Conservation (phyloP, 2,329 filamentous ascomycete genomes). For the Plectosphaerella sp. region DNA sequence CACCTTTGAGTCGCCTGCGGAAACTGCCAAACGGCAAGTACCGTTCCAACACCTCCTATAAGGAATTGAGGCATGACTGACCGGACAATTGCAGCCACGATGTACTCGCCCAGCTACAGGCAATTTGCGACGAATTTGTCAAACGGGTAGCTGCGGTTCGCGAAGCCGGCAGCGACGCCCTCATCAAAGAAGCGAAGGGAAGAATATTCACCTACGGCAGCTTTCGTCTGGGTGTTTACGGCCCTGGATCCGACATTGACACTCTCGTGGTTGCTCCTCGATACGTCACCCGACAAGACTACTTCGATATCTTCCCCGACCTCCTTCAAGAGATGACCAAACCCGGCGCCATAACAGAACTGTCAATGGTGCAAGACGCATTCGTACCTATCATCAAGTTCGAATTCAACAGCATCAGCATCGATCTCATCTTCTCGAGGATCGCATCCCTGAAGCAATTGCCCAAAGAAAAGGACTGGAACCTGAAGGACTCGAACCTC, state of each 20-base stretch:
- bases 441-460: slow-evolving; percentile 67
- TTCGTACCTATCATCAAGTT: slow-evolving; percentile 98
- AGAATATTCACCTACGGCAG: slow-evolving; percentile 96
- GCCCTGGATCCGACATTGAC: slow-evolving; percentile 96
- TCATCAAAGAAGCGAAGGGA: slow-evolving; percentile 80
- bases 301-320: slow-evolving; percentile 84
- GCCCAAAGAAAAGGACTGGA: slow-evolving; percentile 61
- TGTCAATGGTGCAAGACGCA: slow-evolving; percentile 81
- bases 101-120: slow-evolving; percentile 73
- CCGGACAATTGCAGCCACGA: slow-evolving; percentile 45
- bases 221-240: slow-evolving; percentile 89
- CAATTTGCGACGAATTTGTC: slow-evolving; percentile 82
- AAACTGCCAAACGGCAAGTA: slow-evolving; percentile 74
- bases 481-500: slow-evolving; percentile 77
- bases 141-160: slow-evolving; percentile 72
- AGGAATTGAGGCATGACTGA: background rate
- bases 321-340: slow-evolving; percentile 73
- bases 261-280: slow-evolving; percentile 89
- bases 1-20: slow-evolving; percentile 81
- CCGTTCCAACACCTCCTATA: background rate
- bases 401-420: slow-evolving; percentile 84
- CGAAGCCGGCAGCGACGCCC: slow-evolving; percentile 65
- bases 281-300: slow-evolving; percentile 84
- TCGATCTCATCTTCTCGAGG: slow-evolving; percentile 87
- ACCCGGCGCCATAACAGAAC: slow-evolving; percentile 74